These are phyloP conservation scores for Mucor sp. DNA, from an alignment of 371 early-diverging fungal genomes.

Conservation along the genomic window DNA sequence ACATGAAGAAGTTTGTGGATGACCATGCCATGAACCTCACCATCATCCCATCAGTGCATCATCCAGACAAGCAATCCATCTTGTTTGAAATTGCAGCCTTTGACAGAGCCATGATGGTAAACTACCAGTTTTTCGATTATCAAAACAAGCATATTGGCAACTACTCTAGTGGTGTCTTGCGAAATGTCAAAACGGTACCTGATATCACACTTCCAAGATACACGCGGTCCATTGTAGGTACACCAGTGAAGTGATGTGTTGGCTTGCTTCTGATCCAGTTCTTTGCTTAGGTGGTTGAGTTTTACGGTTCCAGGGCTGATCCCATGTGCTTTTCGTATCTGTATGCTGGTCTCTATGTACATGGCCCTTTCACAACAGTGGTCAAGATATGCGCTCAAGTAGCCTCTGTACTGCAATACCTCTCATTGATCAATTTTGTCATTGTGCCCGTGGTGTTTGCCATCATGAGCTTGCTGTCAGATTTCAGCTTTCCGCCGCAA, in stretches of 20 bases:
- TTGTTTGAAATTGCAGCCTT: slow-evolving; percentile 36
- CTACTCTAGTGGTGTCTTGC: slow-evolving; percentile 36
- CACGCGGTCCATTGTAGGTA: slow-evolving; percentile 40
- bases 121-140: slow-evolving; percentile 37
- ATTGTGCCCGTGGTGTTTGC: slow-evolving; percentile 37
- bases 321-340: slow-evolving; percentile 48
- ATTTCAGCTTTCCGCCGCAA: slow-evolving; percentile 45
- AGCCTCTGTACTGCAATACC: slow-evolving; percentile 34
- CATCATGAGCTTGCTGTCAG: slow-evolving; percentile 29
- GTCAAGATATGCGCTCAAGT: slow-evolving; percentile 28
- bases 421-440: slow-evolving; percentile 42
- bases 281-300: slow-evolving; percentile 25
- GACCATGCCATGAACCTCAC: slow-evolving; percentile 52
- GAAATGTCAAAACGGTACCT: slow-evolving; percentile 29
- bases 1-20: slow-evolving; percentile 48
- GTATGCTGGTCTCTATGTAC: slow-evolving; percentile 49
- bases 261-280: background rate
- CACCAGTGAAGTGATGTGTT: too few species aligned
- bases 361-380: slow-evolving; percentile 28
- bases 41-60: slow-evolving; percentile 33
- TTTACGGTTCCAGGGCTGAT: slow-evolving; percentile 48
- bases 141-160: slow-evolving; percentile 28
- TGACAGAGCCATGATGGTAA: slow-evolving; percentile 42
- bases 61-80: slow-evolving; percentile 46
- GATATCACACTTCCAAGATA: slow-evolving; percentile 44